These are phyloP conservation scores for Aspergillus quadrilineatus DNA, from an alignment of 2,329 filamentous ascomycete genomes.

Conservation along the genomic window DNA sequence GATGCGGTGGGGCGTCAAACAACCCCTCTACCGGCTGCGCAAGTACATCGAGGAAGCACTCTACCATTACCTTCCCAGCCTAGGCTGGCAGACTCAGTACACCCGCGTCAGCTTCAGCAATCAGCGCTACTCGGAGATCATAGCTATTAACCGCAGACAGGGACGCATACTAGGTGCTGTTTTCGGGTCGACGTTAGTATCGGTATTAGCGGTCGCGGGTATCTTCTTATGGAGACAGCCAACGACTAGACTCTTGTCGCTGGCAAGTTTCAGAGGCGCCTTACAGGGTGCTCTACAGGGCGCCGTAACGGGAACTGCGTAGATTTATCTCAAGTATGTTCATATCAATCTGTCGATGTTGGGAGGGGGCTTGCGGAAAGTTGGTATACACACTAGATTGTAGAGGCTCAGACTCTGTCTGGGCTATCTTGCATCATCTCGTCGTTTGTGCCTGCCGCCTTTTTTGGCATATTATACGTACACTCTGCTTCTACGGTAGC, in stretches of 20 bases:
- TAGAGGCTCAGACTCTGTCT: not conserved
- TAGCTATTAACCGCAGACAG: slow-evolving; percentile 67
- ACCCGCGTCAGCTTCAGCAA: slow-evolving; percentile 90
- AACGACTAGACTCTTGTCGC: slow-evolving; percentile 22
- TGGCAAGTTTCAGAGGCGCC: slow-evolving; percentile 17
- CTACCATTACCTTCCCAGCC: slow-evolving; percentile 68
- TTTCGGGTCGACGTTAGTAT: slow-evolving; percentile 30
- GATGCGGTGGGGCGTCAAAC: slow-evolving; percentile 85
- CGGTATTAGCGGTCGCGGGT: slow-evolving; percentile 29
- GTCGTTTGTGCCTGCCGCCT: not conserved
- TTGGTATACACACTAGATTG: not conserved
- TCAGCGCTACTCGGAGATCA: slow-evolving; percentile 82
- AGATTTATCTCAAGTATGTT: too few relatives aligned
- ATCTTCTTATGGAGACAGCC: slow-evolving; percentile 35
- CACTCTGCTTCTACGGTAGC: not conserved
- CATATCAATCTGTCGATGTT: too few relatives aligned
- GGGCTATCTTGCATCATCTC: not conserved
- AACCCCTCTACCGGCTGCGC: slow-evolving; percentile 71
- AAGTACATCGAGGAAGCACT: slow-evolving; percentile 86
- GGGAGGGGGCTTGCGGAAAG: not conserved
- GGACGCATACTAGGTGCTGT: slow-evolving; percentile 56
- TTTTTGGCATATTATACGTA: not conserved
- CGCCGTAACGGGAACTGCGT: too few relatives aligned
- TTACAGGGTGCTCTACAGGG: slow-evolving; percentile 15
- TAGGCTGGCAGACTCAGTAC: slow-evolving; percentile 93